These are phyloP conservation scores for Artemisia annua DNA, from an alignment of 129 eudicot genomes.

Conservation along the genomic window DNA sequence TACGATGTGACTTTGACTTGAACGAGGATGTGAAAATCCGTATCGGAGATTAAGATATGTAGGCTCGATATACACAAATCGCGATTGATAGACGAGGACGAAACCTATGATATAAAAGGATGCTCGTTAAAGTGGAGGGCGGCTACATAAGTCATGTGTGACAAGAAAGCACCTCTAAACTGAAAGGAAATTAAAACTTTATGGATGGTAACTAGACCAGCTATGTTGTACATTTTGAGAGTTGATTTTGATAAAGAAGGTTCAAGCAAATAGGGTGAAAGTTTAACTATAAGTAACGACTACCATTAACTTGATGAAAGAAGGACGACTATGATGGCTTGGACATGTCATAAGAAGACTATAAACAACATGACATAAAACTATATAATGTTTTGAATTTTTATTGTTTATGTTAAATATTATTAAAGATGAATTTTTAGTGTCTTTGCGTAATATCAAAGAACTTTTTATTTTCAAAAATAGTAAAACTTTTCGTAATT, in stretches of 20 bases:
- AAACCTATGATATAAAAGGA: background rate
- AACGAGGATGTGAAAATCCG: background rate
- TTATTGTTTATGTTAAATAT: too few species aligned
- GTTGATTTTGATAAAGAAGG: background rate
- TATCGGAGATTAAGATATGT: background rate
- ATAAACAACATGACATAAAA: too few species aligned
- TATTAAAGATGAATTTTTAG: too few species aligned
- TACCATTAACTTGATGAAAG: background rate
- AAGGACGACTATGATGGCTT: background rate
- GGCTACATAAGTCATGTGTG: background rate
- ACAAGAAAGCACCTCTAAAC: background rate
- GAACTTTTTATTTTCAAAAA: too few species aligned
- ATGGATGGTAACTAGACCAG: background rate
- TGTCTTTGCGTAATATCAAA: too few species aligned
- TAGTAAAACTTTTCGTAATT: too few species aligned
- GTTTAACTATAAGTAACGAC: background rate
- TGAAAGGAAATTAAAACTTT: background rate
- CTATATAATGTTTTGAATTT: too few species aligned
- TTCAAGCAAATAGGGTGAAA: background rate
- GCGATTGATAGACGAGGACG: too few species aligned
- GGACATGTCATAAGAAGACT: background rate
- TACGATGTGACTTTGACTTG: background rate
- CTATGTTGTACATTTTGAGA: background rate
- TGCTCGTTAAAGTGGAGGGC: background rate
- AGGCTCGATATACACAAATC: too few species aligned